A percentile compares a stretch with the other conserved stretches of the same genome.
Evolutionary conservation across 768 basidiomycete species (phyloP).

Genomic region (Hericium rajendrae): DNA sequence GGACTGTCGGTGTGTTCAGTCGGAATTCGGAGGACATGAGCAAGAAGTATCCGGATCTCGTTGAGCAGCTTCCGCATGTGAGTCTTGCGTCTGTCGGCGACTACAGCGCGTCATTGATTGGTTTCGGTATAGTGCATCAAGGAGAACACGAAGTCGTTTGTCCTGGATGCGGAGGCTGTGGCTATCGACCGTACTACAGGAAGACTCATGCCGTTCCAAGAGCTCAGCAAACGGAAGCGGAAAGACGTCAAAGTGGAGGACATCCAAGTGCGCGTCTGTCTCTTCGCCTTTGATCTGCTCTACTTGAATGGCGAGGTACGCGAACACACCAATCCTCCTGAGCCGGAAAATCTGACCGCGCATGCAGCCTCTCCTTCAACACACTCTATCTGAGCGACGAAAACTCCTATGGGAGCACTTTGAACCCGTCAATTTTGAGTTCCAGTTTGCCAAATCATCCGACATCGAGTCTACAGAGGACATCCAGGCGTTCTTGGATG

Average conservation of each 20-base stretch:
- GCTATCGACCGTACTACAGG: slow-evolving; percentile 81
- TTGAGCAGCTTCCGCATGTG: slow-evolving; percentile 85
- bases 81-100: slow-evolving; percentile 7
- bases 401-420: slow-evolving; percentile 74
- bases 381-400: slow-evolving; percentile 66
- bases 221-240: slow-evolving; percentile 86
- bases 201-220: slow-evolving; percentile 96
- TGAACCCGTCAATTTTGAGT: slow-evolving; percentile 75
- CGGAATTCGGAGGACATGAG: slow-evolving; percentile 99
- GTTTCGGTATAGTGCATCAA: slow-evolving; percentile 68
- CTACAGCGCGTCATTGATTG: neutral
- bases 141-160: slow-evolving; percentile 76
- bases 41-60: slow-evolving; percentile 97
- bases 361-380: slow-evolving; percentile 70
- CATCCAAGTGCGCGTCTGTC: slow-evolving; percentile 91
- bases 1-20: slow-evolving; percentile 85
- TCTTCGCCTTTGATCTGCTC: slow-evolving; percentile 95
- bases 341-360: neutral
- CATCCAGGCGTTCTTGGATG: slow-evolving; percentile 90
- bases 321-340: neutral
- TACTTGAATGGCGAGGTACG: slow-evolving; percentile 93
- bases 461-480: slow-evolving; percentile 88
- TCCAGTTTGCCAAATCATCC: slow-evolving; percentile 85
- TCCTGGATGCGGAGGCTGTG: slow-evolving; percentile 93
- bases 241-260: slow-evolving; percentile 98